These are phyloP conservation scores for Orbilia javanica DNA, from an alignment of 2,329 filamentous ascomycete genomes.

Conservation along the genomic window DNA sequence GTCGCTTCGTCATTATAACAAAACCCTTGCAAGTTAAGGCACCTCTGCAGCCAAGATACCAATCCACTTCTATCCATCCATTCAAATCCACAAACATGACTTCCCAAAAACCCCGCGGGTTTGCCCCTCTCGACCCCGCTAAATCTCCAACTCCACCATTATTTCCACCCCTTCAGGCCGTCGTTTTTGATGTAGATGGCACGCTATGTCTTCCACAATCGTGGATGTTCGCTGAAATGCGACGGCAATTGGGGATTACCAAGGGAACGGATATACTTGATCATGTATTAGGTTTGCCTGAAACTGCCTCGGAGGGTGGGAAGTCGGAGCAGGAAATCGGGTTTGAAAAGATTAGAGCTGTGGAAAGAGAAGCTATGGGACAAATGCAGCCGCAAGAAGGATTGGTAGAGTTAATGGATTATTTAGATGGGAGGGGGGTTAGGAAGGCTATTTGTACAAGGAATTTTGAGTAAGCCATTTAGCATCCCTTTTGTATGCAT, in stretches of 20 bases:
- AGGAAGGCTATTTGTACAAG: slow-evolving; percentile 82
- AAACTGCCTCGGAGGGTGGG: slow-evolving; percentile 55
- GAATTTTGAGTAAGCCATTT: slow-evolving; percentile 81
- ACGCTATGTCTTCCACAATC: slow-evolving; percentile 88
- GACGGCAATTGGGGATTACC: slow-evolving; percentile 77
- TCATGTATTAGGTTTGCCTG: slow-evolving; percentile 81
- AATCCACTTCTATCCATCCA: background rate
- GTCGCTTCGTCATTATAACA: background rate
- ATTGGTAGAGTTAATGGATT: slow-evolving; percentile 81
- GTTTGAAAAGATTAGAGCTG: slow-evolving; percentile 78
- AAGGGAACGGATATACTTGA: slow-evolving; percentile 85
- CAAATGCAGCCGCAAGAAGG: slow-evolving; percentile 85
- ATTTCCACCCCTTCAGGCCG: slow-evolving; percentile 70
- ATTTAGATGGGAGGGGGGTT: slow-evolving; percentile 76
- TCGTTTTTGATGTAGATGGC: slow-evolving; percentile 94
- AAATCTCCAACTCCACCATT: slow-evolving; percentile 58
- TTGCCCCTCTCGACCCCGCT: slow-evolving; percentile 70
- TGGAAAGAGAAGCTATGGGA: slow-evolving; percentile 85
- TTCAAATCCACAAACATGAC: background rate
- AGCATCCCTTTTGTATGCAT: slow-evolving; percentile 9
- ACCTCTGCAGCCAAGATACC: background rate
- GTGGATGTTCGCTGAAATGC: slow-evolving; percentile 96
- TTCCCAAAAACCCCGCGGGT: slow-evolving; percentile 64
- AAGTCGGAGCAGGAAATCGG: slow-evolving; percentile 73
- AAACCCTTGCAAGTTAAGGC: background rate